Conservation (phyloP, 306 rosid species). For the Hippophae tibetana region DNA sequence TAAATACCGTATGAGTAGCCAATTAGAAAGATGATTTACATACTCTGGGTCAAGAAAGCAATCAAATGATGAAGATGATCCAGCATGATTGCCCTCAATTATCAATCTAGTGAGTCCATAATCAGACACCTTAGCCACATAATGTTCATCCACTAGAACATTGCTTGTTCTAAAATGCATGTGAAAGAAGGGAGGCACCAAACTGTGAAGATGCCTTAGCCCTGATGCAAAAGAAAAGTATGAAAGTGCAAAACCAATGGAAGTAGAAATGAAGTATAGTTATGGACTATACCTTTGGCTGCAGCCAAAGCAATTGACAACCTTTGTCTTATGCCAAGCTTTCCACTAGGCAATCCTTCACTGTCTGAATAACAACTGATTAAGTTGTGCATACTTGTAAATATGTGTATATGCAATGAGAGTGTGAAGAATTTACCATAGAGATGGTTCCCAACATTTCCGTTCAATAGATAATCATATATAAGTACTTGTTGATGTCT, state of each 20-base stretch:
- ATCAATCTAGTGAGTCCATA: constrained; percentile 48
- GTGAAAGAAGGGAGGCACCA: constrained; percentile 63
- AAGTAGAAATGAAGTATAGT: not conserved
- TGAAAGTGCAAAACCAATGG: constrained; percentile 5
- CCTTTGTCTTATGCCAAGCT: constrained; percentile 41
- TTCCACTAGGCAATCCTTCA: constrained; percentile 61
- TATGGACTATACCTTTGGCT: constrained; percentile 44
- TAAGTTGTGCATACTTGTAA: constrained; percentile 8
- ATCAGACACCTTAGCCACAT: constrained; percentile 52
- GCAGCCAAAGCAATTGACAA: constrained; percentile 56
- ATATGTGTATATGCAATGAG: not conserved
- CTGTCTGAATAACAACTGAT: constrained; percentile 31
- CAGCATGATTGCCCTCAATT: constrained; percentile 25
- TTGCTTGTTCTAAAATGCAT: constrained; percentile 55
- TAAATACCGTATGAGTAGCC: not conserved
- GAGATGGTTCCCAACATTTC: constrained; percentile 57
- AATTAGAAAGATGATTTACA: constrained; percentile 16
- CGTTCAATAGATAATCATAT: constrained; percentile 50
- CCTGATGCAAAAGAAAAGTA: constrained; percentile 31
- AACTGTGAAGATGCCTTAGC: constrained; percentile 50
- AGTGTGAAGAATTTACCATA: constrained; percentile 41
- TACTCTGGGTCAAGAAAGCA: constrained; percentile 66
- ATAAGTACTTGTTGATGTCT: constrained; percentile 52
- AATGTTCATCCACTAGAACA: constrained; percentile 52
- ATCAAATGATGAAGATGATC: constrained; percentile 48